Evolutionary conservation across 129 eudicot species (phyloP).

Genomic region (Chrysanthemum lavandulifolium): DNA sequence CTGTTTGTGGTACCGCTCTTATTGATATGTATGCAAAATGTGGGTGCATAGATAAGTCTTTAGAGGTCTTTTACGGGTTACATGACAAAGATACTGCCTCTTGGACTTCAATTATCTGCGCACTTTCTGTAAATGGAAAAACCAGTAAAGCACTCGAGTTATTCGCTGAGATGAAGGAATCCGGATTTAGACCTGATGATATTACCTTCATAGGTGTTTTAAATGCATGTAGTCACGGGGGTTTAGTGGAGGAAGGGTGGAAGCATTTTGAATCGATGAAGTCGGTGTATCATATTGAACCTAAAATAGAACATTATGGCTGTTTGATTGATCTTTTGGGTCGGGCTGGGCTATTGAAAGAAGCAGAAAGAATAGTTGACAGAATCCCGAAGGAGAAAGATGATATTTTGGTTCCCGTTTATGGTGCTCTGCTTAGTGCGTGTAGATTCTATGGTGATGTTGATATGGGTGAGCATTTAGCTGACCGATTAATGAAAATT

Average conservation of each 20-base stretch:
- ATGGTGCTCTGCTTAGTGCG: conserved; percentile 70
- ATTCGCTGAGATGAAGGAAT: too few species aligned
- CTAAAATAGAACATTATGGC: conserved; percentile 64
- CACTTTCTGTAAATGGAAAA: too few species aligned
- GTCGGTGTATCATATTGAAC: conserved; percentile 42
- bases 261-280: conserved; percentile 56
- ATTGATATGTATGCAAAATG: too few species aligned
- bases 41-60: too few species aligned
- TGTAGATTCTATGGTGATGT: conserved; percentile 64
- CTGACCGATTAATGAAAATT: conserved; percentile 44
- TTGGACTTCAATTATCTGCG: too few species aligned
- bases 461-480: conserved; percentile 59
- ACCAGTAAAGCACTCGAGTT: too few species aligned
- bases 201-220: too few species aligned
- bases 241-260: conserved; percentile 61
- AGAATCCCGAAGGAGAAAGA: conserved; percentile 36
- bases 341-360: conserved; percentile 59
- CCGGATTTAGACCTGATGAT: too few species aligned
- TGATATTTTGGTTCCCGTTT: conserved; percentile 51
- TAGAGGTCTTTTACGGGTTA: too few species aligned
- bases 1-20: too few species aligned
- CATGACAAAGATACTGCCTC: too few species aligned
- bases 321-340: conserved; percentile 65
- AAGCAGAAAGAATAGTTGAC: conserved; percentile 52
- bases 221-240: conserved; percentile 76